Evolutionary conservation across 768 basidiomycete species (phyloP).

Genomic region (Rhodosporidiobolus sp.): DNA sequence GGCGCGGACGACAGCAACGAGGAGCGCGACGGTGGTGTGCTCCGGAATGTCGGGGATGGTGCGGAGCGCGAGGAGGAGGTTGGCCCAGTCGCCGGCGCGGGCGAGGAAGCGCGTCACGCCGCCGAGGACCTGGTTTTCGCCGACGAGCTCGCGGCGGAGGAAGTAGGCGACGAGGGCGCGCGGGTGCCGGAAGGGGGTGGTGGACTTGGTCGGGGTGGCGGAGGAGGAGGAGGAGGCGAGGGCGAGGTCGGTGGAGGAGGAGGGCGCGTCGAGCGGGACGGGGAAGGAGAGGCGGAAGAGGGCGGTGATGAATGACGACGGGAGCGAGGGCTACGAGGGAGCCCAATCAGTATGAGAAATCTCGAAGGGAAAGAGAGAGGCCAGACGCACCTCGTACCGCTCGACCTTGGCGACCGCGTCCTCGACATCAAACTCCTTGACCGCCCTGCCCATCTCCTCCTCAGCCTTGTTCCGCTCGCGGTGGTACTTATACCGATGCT

Average conservation of each 20-base stretch:
- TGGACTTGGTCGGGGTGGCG: not conserved
- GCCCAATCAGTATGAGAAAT: not conserved
- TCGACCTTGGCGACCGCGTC: constrained; percentile 19
- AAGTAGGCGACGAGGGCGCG: constrained; percentile 28
- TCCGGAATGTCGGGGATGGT: constrained; percentile 36
- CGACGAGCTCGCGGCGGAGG: constrained; percentile 31
- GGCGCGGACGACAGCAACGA: constrained; percentile 18
- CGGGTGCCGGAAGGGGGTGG: constrained; percentile 20
- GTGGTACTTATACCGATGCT: constrained; percentile 32
- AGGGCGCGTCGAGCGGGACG: constrained; percentile 9
- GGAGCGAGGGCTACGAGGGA: constrained; percentile 26
- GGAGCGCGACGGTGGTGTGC: constrained; percentile 29
- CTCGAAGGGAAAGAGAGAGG: not conserved
- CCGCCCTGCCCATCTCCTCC: constrained; percentile 27
- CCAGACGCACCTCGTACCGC: constrained; percentile 21
- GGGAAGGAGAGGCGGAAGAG: constrained; percentile 38
- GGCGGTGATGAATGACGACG: constrained; percentile 37
- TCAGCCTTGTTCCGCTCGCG: constrained; percentile 36
- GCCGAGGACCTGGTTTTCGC: constrained; percentile 32
- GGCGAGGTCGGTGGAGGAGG: constrained; percentile 8
- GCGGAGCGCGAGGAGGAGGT: constrained; percentile 26
- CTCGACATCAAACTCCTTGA: constrained; percentile 18
- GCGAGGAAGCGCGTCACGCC: constrained; percentile 32
- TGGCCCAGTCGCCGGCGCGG: constrained; percentile 36
- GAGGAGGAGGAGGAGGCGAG: not conserved